Percentiles rank a stretch among this genome's conserved stretches.
Conservation (phyloP, 495 filamentous ascomycete genomes). For the Aspergillus sclerotiicarbonarius region DNA sequence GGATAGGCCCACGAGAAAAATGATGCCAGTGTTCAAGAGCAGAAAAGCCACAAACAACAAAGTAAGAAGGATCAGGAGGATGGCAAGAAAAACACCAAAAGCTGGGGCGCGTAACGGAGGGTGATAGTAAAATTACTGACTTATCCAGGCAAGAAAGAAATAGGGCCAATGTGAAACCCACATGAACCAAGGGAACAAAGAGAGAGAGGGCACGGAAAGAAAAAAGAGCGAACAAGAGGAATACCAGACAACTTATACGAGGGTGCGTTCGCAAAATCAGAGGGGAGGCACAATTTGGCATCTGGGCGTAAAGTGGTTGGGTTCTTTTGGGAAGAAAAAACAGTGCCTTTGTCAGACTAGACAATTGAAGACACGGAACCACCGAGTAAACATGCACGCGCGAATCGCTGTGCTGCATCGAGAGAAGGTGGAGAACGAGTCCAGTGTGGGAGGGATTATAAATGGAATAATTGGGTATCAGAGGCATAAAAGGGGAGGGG, state of each 20-base stretch:
- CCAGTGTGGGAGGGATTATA: slow-evolving; percentile 5
- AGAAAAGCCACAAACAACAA: not conserved
- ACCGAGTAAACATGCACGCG: slow-evolving; percentile 5
- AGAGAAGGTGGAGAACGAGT: slow-evolving; percentile 13
- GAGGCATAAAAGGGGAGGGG: not conserved
- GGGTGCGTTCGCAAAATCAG: not conserved
- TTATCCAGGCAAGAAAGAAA: too few relatives aligned
- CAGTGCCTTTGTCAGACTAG: not conserved
- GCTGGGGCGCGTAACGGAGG: too few relatives aligned
- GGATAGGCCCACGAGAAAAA: not conserved
- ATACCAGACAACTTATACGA: not conserved
- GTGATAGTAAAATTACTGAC: too few relatives aligned
- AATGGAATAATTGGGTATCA: slow-evolving; percentile 10
- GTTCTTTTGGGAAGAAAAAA: not conserved
- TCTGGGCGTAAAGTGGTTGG: not conserved
- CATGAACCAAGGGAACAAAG: too few relatives aligned
- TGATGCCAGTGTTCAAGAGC: not conserved
- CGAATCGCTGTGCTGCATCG: slow-evolving; percentile 5
- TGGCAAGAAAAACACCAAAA: too few relatives aligned
- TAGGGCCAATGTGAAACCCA: too few relatives aligned
- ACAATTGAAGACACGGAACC: not conserved
- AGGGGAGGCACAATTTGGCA: not conserved
- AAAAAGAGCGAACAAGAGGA: not conserved
- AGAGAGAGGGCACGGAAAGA: not conserved
- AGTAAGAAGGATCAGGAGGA: too few relatives aligned